phyloP scores from a whole-genome alignment of 2,329 filamentous ascomycete species.

The Taxawa tesnikishii region DNA sequence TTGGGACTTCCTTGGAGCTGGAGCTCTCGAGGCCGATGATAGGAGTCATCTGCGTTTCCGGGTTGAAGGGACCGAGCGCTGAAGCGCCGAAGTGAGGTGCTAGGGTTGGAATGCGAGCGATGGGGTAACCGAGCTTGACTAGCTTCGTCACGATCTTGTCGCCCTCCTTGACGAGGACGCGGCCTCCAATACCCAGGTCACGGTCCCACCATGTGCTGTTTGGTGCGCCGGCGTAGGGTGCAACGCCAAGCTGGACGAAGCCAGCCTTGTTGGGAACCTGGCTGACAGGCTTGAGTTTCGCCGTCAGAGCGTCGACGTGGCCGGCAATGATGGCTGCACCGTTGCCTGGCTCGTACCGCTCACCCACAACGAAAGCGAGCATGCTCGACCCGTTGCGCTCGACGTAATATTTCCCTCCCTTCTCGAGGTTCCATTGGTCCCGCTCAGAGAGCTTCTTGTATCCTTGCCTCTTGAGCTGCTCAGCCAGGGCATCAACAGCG shows the following conservation, averaged over 20 bases:
- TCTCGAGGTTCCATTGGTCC: constrained; percentile 67
- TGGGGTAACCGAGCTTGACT: constrained; percentile 88
- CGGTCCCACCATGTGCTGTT: constrained; percentile 96
- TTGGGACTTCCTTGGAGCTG: constrained; percentile 22
- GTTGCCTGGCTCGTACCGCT: constrained; percentile 69
- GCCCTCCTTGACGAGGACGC: constrained; percentile 70
- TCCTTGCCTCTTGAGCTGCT: constrained; percentile 57
- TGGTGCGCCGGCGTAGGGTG: constrained; percentile 80
- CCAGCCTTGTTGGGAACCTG: constrained; percentile 74
- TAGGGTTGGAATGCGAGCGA: constrained; percentile 82
- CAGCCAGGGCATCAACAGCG: constrained; percentile 65
- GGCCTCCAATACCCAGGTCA: constrained; percentile 79
- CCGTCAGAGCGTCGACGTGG: constrained; percentile 85
- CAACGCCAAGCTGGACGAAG: constrained; percentile 80
- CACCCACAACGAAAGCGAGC: constrained; percentile 75
- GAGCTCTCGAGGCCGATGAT: constrained; percentile 81
- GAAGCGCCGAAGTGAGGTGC: constrained; percentile 86
- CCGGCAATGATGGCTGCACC: constrained; percentile 81
- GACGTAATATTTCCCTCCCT: constrained; percentile 80
- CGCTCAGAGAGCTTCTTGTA: constrained; percentile 72
- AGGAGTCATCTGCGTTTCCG: constrained; percentile 87
- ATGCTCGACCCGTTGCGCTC: constrained; percentile 76
- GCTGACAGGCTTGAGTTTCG: constrained; percentile 82
- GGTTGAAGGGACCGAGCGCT: constrained; percentile 56
- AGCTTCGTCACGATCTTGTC: constrained; percentile 71